Evolutionary conservation across 2,329 filamentous ascomycete genomes (phyloP).

Genomic region (Ilyonectria sp.): DNA sequence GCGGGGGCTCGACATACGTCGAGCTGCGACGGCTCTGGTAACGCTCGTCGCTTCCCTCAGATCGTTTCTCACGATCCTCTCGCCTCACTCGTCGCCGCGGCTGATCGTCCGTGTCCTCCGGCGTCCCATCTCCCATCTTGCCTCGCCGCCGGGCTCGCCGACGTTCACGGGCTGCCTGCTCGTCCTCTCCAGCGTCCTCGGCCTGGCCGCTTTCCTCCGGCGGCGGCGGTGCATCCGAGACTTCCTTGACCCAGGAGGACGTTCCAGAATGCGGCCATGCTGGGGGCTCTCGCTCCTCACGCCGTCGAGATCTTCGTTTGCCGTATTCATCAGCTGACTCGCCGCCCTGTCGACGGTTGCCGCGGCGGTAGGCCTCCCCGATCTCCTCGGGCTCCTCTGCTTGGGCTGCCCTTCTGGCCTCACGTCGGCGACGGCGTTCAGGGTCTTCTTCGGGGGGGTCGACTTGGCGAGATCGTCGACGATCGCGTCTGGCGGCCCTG

Average conservation of each 20-base stretch:
- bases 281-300: slow-evolving; percentile 51
- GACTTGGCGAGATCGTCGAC: slow-evolving; percentile 62
- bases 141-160: slow-evolving; percentile 62
- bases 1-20: slow-evolving; percentile 62
- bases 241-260: slow-evolving; percentile 77
- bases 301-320: slow-evolving; percentile 58
- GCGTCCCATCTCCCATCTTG: slow-evolving; percentile 59
- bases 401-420: slow-evolving; percentile 64
- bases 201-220: slow-evolving; percentile 56
- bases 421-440: slow-evolving; percentile 68
- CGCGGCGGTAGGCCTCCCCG: slow-evolving; percentile 52
- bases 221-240: slow-evolving; percentile 73
- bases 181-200: slow-evolving; percentile 58
- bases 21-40: slow-evolving; percentile 59
- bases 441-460: slow-evolving; percentile 67
- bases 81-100: slow-evolving; percentile 61
- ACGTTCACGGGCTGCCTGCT: slow-evolving; percentile 65
- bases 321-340: slow-evolving; percentile 62
- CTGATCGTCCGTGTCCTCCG: slow-evolving; percentile 61
- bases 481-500: slow-evolving; percentile 62
- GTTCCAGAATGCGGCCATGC: slow-evolving; percentile 76
- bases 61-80: slow-evolving; percentile 56
- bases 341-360: slow-evolving; percentile 52
- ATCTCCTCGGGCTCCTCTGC: slow-evolving; percentile 52
- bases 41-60: slow-evolving; percentile 63